Evolutionary conservation across 2,329 filamentous ascomycete species (phyloP).

Genomic region (Trichoderma sp.): DNA sequence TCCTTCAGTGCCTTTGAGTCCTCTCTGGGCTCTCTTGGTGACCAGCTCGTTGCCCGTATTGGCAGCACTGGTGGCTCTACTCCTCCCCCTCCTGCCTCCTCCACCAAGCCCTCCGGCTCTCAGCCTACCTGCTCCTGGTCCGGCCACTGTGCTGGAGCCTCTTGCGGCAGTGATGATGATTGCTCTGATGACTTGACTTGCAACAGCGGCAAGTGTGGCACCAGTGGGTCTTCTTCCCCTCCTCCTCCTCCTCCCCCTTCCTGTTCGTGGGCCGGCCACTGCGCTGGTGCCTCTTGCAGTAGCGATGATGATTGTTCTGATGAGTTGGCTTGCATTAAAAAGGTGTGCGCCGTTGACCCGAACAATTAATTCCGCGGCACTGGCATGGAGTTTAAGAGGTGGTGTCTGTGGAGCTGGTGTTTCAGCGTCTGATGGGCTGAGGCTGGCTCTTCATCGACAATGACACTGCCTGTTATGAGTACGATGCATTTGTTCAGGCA

Average conservation of each 20-base stretch:
- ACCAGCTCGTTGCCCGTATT: constrained; percentile 43
- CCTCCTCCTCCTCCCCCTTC: not conserved
- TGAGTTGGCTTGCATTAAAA: constrained; percentile 11
- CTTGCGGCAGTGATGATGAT: constrained; percentile 12
- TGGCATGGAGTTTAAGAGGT: not conserved
- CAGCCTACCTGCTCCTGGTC: constrained; percentile 9
- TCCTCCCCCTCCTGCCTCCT: not conserved
- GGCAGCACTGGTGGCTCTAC: not conserved
- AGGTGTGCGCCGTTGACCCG: constrained; percentile 2
- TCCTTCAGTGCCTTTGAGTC: constrained; percentile 42
- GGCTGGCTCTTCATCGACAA: not conserved
- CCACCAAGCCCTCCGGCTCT: not conserved
- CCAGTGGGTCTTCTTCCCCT: not conserved
- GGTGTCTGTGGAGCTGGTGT: not conserved
- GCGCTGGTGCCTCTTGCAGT: constrained; percentile 4
- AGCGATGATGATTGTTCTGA: constrained; percentile 14
- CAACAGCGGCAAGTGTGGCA: constrained; percentile 1
- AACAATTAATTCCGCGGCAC: not conserved
- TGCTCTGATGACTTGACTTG: constrained; percentile 17
- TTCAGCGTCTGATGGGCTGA: not conserved
- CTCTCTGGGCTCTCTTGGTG: constrained; percentile 44
- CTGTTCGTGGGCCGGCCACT: constrained; percentile 15
- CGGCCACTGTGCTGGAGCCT: constrained; percentile 15
- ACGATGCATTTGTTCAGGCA: not conserved
- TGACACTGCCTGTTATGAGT: not conserved